Conservation (phyloP, 495 filamentous ascomycete species). For the Hyaloscypha hepaticicola region DNA sequence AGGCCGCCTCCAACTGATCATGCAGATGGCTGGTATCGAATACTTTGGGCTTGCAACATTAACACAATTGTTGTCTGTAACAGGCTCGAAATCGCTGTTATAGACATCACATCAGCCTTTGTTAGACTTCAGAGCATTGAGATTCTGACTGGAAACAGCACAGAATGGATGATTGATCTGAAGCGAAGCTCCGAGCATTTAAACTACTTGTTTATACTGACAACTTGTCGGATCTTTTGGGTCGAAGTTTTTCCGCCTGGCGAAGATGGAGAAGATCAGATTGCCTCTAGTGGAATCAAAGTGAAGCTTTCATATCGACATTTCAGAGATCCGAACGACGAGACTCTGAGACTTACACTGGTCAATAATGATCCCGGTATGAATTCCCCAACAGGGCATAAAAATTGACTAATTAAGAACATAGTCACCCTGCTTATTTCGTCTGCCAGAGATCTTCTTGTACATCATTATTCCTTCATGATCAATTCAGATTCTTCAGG, state of each 20-base stretch:
- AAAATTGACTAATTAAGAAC: constrained; percentile 15
- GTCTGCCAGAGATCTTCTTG: constrained; percentile 15
- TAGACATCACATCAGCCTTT: constrained; percentile 23
- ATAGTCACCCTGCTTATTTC: constrained; percentile 26
- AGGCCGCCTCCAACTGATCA: constrained; percentile 25
- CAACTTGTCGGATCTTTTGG: constrained; percentile 44
- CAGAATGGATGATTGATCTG: constrained; percentile 54
- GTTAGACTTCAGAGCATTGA: constrained; percentile 41
- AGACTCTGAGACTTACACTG: constrained; percentile 35
- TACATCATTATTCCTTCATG: constrained; percentile 29
- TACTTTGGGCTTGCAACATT: constrained; percentile 49
- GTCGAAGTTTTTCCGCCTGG: constrained; percentile 31
- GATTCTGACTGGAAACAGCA: constrained; percentile 14
- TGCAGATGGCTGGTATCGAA: constrained; percentile 49
- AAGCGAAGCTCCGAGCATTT: constrained; percentile 44
- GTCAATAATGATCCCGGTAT: constrained; percentile 21
- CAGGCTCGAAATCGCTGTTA: constrained; percentile 40
- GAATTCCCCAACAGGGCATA: neutral
- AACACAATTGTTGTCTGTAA: constrained; percentile 48
- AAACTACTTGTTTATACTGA: constrained; percentile 57
- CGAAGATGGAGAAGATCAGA: constrained; percentile 6
- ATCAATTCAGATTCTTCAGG: neutral
- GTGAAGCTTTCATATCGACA: constrained; percentile 43
- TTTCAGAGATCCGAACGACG: constrained; percentile 41
- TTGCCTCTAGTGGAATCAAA: constrained; percentile 9